These are phyloP conservation scores for Cyclospora cayetanensis DNA, from an alignment of 169 alveolate genomes.

Conservation along the genomic window DNA sequence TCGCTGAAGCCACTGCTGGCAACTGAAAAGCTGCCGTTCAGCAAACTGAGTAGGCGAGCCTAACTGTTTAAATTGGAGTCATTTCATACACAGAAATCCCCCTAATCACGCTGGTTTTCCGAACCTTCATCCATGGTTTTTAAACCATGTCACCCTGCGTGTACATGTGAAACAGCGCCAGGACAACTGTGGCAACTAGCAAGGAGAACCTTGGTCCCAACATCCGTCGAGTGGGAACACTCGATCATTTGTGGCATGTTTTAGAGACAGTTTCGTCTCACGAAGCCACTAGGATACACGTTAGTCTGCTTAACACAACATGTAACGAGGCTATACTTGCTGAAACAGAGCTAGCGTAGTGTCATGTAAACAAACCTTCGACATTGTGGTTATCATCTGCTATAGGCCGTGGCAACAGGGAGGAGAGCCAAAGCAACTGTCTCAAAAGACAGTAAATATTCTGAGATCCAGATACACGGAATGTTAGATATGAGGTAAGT, in stretches of 20 bases:
- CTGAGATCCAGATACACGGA: conserved; percentile 54
- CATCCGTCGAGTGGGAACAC: conserved; percentile 56
- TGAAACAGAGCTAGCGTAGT: too few relatives aligned
- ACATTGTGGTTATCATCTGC: neutral
- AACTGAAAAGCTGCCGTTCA: too few relatives aligned
- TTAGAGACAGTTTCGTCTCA: conserved; percentile 41
- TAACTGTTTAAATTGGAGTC: too few relatives aligned
- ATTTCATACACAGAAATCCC: too few relatives aligned
- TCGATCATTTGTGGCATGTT: conserved; percentile 52
- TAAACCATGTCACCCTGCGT: too few relatives aligned
- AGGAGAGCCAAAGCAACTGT: conserved; percentile 58
- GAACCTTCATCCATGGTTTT: too few relatives aligned
- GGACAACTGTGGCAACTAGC: conserved; percentile 60
- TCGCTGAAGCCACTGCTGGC: neutral
- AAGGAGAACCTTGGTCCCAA: conserved; percentile 8
- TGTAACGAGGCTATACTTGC: too few relatives aligned
- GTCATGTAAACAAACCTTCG: neutral
- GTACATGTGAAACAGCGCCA: conserved; percentile 35
- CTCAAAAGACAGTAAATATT: conserved; percentile 26
- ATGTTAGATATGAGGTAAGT: conserved; percentile 53
- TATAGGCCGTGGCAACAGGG: conserved; percentile 58
- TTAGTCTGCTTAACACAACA: neutral
- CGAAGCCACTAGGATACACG: conserved; percentile 52
- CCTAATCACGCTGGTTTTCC: too few relatives aligned
- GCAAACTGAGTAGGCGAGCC: too few relatives aligned